phyloP scores from a whole-genome alignment of 2,329 filamentous ascomycete genomes.

The Gaeumannomyces sp. region DNA sequence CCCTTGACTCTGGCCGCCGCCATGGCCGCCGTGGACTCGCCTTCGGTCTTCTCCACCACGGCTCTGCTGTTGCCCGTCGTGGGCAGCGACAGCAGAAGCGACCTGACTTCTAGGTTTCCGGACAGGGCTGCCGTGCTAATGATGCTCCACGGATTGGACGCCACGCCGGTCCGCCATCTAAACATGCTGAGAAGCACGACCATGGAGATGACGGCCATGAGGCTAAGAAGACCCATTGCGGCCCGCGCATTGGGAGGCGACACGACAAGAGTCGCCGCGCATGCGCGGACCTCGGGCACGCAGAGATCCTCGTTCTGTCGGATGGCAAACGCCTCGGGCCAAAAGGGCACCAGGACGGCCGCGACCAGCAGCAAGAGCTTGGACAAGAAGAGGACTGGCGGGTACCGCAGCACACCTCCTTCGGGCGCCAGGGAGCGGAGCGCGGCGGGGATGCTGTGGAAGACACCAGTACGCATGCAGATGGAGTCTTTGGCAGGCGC shows the following conservation, averaged over 20 bases:
- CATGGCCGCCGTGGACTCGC: neutral
- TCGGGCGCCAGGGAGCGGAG: conserved; percentile 3
- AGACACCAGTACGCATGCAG: conserved; percentile 20
- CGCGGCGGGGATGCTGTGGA: conserved; percentile 15
- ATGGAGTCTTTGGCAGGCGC: conserved; percentile 26
- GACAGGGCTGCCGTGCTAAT: conserved; percentile 24
- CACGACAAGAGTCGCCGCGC: conserved; percentile 24
- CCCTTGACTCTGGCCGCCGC: conserved; percentile 1
- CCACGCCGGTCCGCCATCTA: conserved; percentile 26
- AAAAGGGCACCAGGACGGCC: conserved; percentile 22
- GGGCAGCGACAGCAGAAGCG: conserved; percentile 10
- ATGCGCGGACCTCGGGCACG: conserved; percentile 12
- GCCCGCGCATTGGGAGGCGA: conserved; percentile 20
- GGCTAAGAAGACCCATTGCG: conserved; percentile 20
- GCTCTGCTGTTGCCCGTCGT: neutral
- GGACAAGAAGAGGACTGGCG: conserved; percentile 7
- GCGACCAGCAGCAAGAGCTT: conserved; percentile 7
- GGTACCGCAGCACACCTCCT: conserved; percentile 4
- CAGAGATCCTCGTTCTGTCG: conserved; percentile 20
- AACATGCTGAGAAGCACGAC: conserved; percentile 20
- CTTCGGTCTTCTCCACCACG: neutral
- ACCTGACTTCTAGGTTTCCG: conserved; percentile 18
- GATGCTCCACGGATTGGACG: conserved; percentile 30
- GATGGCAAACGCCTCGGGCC: conserved; percentile 24
- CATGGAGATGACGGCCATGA: conserved; percentile 23